phyloP scores from a whole-genome alignment of 306 rosid genomes.

The Inga leiocalycina region DNA sequence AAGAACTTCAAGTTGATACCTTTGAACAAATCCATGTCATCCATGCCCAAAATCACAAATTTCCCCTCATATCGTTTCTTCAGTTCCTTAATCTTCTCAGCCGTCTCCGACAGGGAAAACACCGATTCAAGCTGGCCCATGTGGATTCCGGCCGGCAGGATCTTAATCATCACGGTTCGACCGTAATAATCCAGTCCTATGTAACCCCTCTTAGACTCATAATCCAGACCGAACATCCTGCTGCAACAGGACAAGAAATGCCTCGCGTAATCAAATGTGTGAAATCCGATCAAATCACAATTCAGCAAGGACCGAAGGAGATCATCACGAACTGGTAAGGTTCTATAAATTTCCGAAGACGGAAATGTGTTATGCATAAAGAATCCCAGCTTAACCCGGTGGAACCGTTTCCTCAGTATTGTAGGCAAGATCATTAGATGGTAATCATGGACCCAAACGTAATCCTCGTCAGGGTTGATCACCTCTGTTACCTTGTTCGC shows the following conservation, averaged over 20 bases:
- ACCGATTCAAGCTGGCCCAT: conserved; percentile 71
- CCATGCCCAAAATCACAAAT: conserved; percentile 13
- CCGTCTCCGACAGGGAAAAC: conserved; percentile 11
- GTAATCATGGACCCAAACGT: conserved; percentile 73
- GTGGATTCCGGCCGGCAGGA: conserved; percentile 74
- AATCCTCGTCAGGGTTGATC: conserved; percentile 71
- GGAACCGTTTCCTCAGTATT: conserved; percentile 66
- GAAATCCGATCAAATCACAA: conserved; percentile 71
- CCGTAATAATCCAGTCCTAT: conserved; percentile 75
- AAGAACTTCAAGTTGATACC: conserved; percentile 22
- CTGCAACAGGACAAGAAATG: conserved; percentile 76
- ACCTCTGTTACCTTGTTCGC: conserved; percentile 71
- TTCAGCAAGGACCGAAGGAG: conserved; percentile 68
- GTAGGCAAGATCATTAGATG: conserved; percentile 76
- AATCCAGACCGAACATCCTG: conserved; percentile 69
- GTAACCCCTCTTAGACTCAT: conserved; percentile 74
- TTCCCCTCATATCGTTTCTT: conserved; percentile 17
- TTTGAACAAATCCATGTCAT: conserved; percentile 25
- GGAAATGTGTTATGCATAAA: conserved; percentile 73
- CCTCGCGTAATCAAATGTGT: conserved; percentile 76
- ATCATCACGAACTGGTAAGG: conserved; percentile 72
- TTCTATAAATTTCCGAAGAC: conserved; percentile 70
- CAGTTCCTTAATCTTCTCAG: conserved; percentile 4
- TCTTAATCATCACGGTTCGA: conserved; percentile 66
- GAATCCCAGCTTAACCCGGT: conserved; percentile 67